Base-by-base conservation (phyloP, 129 eudicot species). In the Escallonia rubra region DNA sequence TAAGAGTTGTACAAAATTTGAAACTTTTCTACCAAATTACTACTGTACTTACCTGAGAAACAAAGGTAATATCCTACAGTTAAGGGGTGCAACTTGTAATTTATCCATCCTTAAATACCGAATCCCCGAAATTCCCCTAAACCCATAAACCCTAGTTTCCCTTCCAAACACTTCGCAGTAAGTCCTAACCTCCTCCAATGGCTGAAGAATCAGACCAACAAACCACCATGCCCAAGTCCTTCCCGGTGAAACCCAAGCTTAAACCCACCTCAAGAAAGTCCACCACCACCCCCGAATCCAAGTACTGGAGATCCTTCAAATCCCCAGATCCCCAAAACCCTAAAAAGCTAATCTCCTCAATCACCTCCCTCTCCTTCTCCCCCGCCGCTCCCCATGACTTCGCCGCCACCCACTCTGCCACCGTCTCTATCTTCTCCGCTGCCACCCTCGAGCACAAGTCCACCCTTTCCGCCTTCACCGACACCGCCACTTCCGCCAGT, bases 251-350 rank as follows among this genome's bases (percentile, higher is more conserved):
- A 72, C 86, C 94, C 1, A 87, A 87, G 59, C 86, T 87, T 11
- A 81, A 86, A 66, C 80, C 97, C 47, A 76, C 83, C 34, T 69
- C 85, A 15, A 82, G 81, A 40, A 76, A 69, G 41, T 68, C 92
- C 59, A 85, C 84, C 7, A 78, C 79, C 56, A 70, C 95, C n/a
- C 86, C 94, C 8, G 98, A 92, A 83, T 77, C 87, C 7, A 88
- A 83, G 13, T 92, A 76, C 85, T 88, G 96, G 98, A 83, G 81
- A 79, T 91, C 97, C 13, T 91, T 85, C 85, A 92, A 92, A 72
- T 72, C 78, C 46, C 85, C 73, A 3, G 85, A 79, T 63, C 75
- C 55, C 74, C 75, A 51, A 41, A 87, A 4, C 59, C 41, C 90
- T 6, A 62, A 75, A 63, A 78, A 88, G 80, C 77, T 92, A 43